Conservation (phyloP, 192 early-diverging fungal species). For the Gryganskiella cystojenkinii region DNA sequence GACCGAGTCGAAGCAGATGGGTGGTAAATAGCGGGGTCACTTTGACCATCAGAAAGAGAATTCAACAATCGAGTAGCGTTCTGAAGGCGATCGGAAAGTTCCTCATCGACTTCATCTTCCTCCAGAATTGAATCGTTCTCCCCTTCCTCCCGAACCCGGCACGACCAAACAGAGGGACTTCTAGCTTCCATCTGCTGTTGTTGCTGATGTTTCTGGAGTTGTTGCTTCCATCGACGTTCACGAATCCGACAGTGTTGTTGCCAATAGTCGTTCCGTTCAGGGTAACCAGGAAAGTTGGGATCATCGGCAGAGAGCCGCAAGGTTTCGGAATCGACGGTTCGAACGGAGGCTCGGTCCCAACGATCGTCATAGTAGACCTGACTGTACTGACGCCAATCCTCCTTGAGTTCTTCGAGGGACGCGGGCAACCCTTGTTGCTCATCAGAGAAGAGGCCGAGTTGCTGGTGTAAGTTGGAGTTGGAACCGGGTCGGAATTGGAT, state of each 20-base stretch:
- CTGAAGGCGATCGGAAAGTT: not conserved
- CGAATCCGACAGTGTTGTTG: slow-evolving; percentile 41
- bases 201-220: slow-evolving; percentile 6
- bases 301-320: slow-evolving; percentile 14
- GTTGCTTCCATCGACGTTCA: slow-evolving; percentile 26
- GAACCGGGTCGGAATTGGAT: not conserved
- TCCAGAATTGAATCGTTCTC: not conserved
- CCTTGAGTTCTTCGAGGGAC: not conserved
- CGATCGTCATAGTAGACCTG: slow-evolving; percentile 37
- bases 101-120: slow-evolving; percentile 1
- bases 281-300: slow-evolving; percentile 31
- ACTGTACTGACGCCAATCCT: slow-evolving; percentile 25
- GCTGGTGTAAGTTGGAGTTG: not conserved
- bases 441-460: slow-evolving; percentile 6
- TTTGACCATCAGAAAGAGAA: not conserved
- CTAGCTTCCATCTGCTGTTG: not conserved
- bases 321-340: slow-evolving; percentile 23
- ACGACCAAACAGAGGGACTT: not conserved
- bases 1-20: not conserved
- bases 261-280: slow-evolving; percentile 50
- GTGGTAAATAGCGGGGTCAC: too few species aligned
- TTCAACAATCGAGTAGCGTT: slow-evolving; percentile 2
- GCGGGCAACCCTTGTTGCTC: not conserved
- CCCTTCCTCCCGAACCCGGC: not conserved
- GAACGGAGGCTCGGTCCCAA: slow-evolving; percentile 40